Base-by-base conservation (phyloP, 768 basidiomycete species). In the Lyophyllum semitale region DNA sequence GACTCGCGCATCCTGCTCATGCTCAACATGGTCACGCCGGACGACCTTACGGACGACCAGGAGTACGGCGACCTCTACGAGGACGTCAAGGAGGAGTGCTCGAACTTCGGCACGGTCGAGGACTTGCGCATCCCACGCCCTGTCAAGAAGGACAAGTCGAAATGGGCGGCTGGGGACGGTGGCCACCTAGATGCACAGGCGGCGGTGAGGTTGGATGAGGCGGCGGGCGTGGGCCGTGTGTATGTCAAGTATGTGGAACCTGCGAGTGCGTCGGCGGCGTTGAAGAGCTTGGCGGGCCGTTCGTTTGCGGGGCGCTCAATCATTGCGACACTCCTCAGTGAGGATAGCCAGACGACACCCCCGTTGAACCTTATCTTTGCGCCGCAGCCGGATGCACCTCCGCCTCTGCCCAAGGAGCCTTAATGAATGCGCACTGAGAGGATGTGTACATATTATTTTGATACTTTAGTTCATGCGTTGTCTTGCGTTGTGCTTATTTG, bases 21-120 rank as follows among this genome's bases (percentile, higher is more conserved):
- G 89, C 76, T 99, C 65, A 99, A 98, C 81, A 99, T 99, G 97
- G 94, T 99, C 60, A 91, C 91, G 0, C 70, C 91, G 1, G 97
- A 99, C 42, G 97, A 99, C 66, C 82, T 99, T 44, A 70, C 81
- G 17, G 87, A 93, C 63, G 96, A 98, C 67, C 77, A 87, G 56
- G 97, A 99, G 66, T 99, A 97, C 69, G 85, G 85, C 22, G 97
- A 99, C 64, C 83, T 99, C 54, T 86, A 91, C 57, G 95, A 97
- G 67, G 97, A 99, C 67, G 86, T 98, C 68, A 92, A 89, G 67
- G 89, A 93, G 53, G 95, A 98, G 73, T 94, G 90, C 62, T 78
- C 79, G 8, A 88, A 82, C 62, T 94, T 87, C 65, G 95, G 95
- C 9, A 65, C 67, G 3, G 89, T 98, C 22, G 86, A 89, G 57